These are phyloP conservation scores for Sporisorium iseilematis-ciliati DNA, from an alignment of 1,284 basidiomycete genomes.

Conservation along the genomic window DNA sequence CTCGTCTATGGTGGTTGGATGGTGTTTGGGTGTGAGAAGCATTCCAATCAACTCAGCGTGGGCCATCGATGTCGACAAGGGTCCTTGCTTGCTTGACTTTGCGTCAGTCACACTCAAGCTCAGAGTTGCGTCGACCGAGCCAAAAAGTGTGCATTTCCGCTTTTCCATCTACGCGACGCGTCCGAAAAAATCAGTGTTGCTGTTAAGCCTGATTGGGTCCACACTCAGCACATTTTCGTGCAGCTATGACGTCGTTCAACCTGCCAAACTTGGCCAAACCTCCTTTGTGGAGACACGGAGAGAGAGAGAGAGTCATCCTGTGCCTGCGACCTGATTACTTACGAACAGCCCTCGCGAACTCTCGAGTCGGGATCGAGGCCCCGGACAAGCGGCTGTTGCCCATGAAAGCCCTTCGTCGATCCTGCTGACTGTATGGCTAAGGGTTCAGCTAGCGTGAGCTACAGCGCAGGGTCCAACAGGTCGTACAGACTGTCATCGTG, in stretches of 20 bases:
- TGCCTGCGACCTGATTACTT: not conserved
- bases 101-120: no score
- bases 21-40: not conserved
- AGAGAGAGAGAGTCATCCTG: no score
- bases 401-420: not conserved
- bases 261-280: not conserved
- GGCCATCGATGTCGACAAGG: not conserved
- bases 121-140: not conserved
- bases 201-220: slow-evolving; percentile 12
- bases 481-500: not conserved
- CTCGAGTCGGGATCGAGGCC: not conserved
- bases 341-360: not conserved
- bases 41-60: not conserved
- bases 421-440: not conserved
- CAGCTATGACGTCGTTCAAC: slow-evolving; percentile 20
- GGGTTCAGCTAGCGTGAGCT: no score
- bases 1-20: slow-evolving; percentile 1
- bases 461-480: not conserved
- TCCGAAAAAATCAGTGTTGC: slow-evolving; percentile 1
- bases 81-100: not conserved
- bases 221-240: not conserved
- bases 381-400: no score
- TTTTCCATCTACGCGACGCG: slow-evolving; percentile 35
- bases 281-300: not conserved
- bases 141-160: not conserved